Percentiles rank a stretch among this genome's conserved stretches.
phyloP scores from a whole-genome alignment of 1,284 basidiomycete species.

The Athelia psychrophila region DNA sequence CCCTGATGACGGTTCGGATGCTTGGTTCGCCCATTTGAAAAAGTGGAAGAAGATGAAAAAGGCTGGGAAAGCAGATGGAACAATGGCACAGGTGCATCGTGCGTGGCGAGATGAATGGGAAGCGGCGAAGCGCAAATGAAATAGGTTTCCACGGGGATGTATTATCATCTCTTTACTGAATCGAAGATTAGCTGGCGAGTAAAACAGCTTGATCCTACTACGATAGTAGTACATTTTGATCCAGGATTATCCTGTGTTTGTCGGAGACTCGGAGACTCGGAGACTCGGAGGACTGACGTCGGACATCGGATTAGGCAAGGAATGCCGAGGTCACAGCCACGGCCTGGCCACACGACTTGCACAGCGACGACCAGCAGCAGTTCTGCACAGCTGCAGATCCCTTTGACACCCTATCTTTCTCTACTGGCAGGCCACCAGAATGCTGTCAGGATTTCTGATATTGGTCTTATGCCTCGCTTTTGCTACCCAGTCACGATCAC shows the following conservation, averaged over 20 bases:
- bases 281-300: no score
- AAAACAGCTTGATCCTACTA: no score
- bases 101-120: not conserved
- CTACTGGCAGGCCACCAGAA: not conserved
- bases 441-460: not conserved
- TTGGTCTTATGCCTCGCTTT: not conserved
- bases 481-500: not conserved
- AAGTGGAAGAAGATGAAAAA: conserved; percentile 18
- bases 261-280: no score
- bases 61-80: conserved; percentile 1
- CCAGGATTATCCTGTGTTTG: no score
- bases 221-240: no score
- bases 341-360: not conserved
- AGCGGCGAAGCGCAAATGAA: no score
- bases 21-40: conserved; percentile 23
- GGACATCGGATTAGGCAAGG: no score
- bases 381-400: no score
- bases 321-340: no score
- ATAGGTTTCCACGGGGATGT: no score
- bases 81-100: not conserved
- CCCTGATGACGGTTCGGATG: conserved; percentile 11
- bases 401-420: not conserved
- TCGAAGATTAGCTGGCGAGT: no score
- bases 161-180: no score
- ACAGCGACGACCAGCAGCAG: not conserved